Base-by-base conservation (phyloP, 2,329 filamentous ascomycete species). In the Eutypa lata region DNA sequence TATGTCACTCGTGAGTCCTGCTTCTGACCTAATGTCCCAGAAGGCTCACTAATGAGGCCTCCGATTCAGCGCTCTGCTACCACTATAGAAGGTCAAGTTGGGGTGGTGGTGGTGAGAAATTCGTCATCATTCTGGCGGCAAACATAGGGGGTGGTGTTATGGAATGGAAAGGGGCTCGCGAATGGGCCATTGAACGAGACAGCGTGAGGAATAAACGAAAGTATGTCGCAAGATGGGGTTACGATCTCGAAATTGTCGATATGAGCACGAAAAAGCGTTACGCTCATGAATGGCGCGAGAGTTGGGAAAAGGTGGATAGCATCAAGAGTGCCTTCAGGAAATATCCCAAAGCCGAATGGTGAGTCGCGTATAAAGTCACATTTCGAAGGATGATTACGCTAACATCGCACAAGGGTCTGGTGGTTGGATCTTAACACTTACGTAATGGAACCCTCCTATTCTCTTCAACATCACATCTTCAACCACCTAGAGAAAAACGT, bases 261-360 rank as follows among this genome's bases (percentile, higher is more conserved):
- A 96, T 99, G 92, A 93, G 91, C 75, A 96, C 92, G 50, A 96
- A 97, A 81, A 97, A 97, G 76, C 86, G 92, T 60, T 99, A 99
- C 69, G 93, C 94, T 26, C 94, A 99, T 73, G 94, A 99, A 73
- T 99, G 94, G 94, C 84, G 94, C 65, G 94, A 99, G 74, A 95
- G 93, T 70, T 99, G 94, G 94, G 94, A 99, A 74, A 99, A 97
- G 78, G 92, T 97, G 56, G 94, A 99, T 70, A 91, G 91, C 42
- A 85, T 99, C 64, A 86, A 93, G 55, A 89, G 90, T 56, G 86
- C 88, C 44, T 87, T 99, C 81, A 84, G 86, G 68, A 97, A 97
- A 71, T 97, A 97, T 67, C 94, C 94, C 26, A 82, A 96, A 58
- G 94, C 93, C 33, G 93, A 99, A 77, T 99, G 94, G 94, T 96